A percentile compares a stretch with the other conserved stretches of the same genome.
These are phyloP conservation scores for Hygrophoropsis aurantiaca DNA, from an alignment of 768 basidiomycete genomes.

Conservation along the genomic window DNA sequence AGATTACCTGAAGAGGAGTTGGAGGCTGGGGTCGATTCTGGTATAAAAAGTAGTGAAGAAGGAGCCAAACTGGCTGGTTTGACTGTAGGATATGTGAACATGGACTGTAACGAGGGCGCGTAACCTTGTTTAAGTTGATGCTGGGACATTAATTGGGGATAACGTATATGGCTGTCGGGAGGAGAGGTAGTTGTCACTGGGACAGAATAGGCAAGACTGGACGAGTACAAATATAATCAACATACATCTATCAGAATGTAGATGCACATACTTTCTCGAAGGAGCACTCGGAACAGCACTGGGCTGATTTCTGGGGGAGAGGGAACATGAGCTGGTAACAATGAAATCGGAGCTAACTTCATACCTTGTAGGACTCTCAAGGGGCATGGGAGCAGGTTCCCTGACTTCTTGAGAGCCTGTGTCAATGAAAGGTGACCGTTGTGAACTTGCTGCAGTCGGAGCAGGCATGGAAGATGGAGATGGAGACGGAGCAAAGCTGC, in stretches of 20 bases:
- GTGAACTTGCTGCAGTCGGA: conserved; percentile 32
- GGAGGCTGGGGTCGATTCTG: conserved; percentile 24
- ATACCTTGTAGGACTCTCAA: conserved; percentile 61
- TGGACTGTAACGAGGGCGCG: conserved; percentile 71
- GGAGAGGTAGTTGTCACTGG: conserved; percentile 71
- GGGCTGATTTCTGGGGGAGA: conserved; percentile 19
- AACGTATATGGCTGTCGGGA: conserved; percentile 47
- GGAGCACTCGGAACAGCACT: conserved; percentile 29
- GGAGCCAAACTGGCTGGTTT: conserved; percentile 32
- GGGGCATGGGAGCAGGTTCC: conserved; percentile 49
- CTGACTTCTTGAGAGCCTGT: conserved; percentile 29
- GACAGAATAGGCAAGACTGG: conserved; percentile 42
- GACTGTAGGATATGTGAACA: conserved; percentile 51
- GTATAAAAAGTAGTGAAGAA: conserved; percentile 47
- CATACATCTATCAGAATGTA: conserved; percentile 2
- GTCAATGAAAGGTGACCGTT: conserved; percentile 32
- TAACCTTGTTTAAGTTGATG: conserved; percentile 82
- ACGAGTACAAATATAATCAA: conserved; percentile 3
- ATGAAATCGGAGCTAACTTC: conserved; percentile 47
- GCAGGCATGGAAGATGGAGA: conserved; percentile 24
- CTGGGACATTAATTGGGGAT: conserved; percentile 75
- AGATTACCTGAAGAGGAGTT: conserved; percentile 15
- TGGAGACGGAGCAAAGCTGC: conserved; percentile 30
- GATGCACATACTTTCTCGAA: conserved; percentile 35
- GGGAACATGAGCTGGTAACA: conserved; percentile 23